These are phyloP conservation scores for Penicillium sp. DNA, from an alignment of 2,329 filamentous ascomycete genomes.

Conservation along the genomic window DNA sequence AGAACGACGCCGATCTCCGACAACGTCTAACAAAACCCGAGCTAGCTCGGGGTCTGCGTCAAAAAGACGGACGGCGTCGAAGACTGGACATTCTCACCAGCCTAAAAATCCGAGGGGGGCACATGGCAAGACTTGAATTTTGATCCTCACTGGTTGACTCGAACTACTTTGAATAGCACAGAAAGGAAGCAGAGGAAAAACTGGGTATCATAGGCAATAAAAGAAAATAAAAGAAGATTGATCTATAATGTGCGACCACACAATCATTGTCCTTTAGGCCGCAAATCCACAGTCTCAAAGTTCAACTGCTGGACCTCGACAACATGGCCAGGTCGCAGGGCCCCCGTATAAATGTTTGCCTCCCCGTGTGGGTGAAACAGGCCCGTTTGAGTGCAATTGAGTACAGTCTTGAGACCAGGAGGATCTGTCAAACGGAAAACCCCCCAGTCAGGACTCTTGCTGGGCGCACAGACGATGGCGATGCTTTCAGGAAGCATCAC, in stretches of 20 bases:
- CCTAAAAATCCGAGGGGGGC: background rate
- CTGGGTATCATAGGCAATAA: slow-evolving; percentile 17
- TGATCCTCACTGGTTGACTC: background rate
- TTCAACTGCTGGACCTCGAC: slow-evolving; percentile 61
- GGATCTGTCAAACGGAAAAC: slow-evolving; percentile 92
- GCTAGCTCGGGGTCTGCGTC: slow-evolving; percentile 15
- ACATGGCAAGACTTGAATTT: background rate
- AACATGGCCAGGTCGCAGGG: slow-evolving; percentile 64
- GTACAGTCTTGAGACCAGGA: slow-evolving; percentile 77
- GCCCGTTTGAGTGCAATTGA: slow-evolving; percentile 69
- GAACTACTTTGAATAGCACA: background rate
- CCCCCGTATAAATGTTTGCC: slow-evolving; percentile 71
- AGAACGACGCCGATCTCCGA: slow-evolving; percentile 12
- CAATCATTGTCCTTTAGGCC: slow-evolving; percentile 18
- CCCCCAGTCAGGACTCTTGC: slow-evolving; percentile 68
- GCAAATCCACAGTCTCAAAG: slow-evolving; percentile 62
- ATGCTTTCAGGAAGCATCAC: slow-evolving; percentile 95
- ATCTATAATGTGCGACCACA: slow-evolving; percentile 2
- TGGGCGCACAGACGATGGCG: slow-evolving; percentile 91
- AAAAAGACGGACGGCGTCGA: slow-evolving; percentile 9
- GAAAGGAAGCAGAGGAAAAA: background rate
- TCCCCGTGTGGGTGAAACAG: slow-evolving; percentile 76
- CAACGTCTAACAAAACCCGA: slow-evolving; percentile 9
- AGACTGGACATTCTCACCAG: slow-evolving; percentile 2
- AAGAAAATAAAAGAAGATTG: slow-evolving; percentile 1